phyloP scores from a whole-genome alignment of 208 protist genomes.

The Wallacemonas collosoma region DNA sequence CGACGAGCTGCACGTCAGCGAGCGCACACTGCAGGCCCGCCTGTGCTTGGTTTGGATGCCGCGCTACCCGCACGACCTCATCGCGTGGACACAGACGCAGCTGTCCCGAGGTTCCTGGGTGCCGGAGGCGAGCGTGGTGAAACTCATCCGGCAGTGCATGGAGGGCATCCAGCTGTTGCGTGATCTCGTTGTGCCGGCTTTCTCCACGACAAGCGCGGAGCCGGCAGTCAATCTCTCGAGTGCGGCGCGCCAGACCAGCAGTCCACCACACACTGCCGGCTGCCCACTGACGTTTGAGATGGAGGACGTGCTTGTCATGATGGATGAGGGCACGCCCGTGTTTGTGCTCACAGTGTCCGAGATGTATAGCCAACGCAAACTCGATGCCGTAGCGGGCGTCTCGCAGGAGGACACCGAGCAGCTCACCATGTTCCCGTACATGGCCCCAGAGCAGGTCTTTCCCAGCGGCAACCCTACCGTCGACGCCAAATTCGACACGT shows the following conservation, averaged over 20 bases:
- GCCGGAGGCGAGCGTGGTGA: conserved; percentile 34
- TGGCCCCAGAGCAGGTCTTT: conserved; percentile 32
- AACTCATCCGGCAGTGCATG: conserved; percentile 43
- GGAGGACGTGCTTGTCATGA: conserved; percentile 50
- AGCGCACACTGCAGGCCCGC: conserved; percentile 24
- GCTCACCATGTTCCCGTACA: conserved; percentile 27
- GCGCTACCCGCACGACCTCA: conserved; percentile 39
- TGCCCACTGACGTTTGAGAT: conserved; percentile 31
- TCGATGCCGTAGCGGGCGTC: conserved; percentile 12
- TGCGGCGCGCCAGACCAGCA: background rate
- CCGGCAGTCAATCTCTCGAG: background rate
- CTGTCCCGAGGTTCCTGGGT: conserved; percentile 22
- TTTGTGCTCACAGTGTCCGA: conserved; percentile 39
- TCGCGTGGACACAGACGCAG: conserved; percentile 42
- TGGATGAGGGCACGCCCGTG: conserved; percentile 27
- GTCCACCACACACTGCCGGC: conserved; percentile 1
- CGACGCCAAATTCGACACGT: conserved; percentile 41
- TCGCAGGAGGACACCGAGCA: conserved; percentile 21
- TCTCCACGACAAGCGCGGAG: background rate
- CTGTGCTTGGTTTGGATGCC: conserved; percentile 80
- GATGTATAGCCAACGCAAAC: conserved; percentile 21
- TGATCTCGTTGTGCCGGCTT: conserved; percentile 19
- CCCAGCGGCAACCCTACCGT: conserved; percentile 8
- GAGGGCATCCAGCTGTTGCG: conserved; percentile 34
- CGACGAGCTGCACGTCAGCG: conserved; percentile 39